These are phyloP conservation scores for Xerocomus cyaneibrunnescens DNA, from an alignment of 1,284 basidiomycete species.

Conservation along the genomic window DNA sequence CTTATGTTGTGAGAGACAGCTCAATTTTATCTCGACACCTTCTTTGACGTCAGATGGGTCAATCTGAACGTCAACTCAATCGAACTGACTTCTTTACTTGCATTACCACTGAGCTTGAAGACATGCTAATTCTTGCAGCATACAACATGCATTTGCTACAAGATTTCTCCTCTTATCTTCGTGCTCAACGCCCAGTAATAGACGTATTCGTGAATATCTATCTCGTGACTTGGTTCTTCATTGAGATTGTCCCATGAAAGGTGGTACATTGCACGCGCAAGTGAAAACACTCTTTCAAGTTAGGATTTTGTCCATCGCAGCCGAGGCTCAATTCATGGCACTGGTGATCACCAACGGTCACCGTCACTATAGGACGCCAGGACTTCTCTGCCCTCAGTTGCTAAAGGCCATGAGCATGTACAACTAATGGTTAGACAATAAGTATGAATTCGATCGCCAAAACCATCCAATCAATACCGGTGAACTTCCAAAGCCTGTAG, in stretches of 20 bases:
- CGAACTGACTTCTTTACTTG: conserved; percentile 43
- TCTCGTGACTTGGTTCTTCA: conserved; percentile 39
- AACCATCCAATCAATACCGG: conserved; percentile 10
- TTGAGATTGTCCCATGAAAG: too few species aligned
- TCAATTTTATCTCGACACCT: conserved; percentile 42
- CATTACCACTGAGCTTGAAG: conserved; percentile 41
- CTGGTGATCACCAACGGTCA: conserved; percentile 51
- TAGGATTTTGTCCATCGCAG: conserved; percentile 66
- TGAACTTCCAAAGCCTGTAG: conserved; percentile 14
- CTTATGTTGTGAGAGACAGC: conserved; percentile 12
- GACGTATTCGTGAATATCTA: conserved; percentile 31
- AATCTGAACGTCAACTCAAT: background rate
- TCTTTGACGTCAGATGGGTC: conserved; percentile 9
- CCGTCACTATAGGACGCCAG: conserved; percentile 63
- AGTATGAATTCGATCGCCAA: too few species aligned
- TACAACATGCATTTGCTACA: conserved; percentile 49
- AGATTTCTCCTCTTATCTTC: conserved; percentile 52
- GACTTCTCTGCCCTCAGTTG: conserved; percentile 48
- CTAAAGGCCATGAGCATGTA: conserved; percentile 47
- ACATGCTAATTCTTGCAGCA: conserved; percentile 51
- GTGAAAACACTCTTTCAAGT: conserved; percentile 50
- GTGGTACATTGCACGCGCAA: conserved; percentile 43
- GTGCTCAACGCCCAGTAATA: conserved; percentile 56
- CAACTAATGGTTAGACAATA: too few species aligned
- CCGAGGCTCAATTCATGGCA: conserved; percentile 57